These are phyloP conservation scores for Leccinum rimulosum DNA, from an alignment of 768 basidiomycete species.

Conservation along the genomic window DNA sequence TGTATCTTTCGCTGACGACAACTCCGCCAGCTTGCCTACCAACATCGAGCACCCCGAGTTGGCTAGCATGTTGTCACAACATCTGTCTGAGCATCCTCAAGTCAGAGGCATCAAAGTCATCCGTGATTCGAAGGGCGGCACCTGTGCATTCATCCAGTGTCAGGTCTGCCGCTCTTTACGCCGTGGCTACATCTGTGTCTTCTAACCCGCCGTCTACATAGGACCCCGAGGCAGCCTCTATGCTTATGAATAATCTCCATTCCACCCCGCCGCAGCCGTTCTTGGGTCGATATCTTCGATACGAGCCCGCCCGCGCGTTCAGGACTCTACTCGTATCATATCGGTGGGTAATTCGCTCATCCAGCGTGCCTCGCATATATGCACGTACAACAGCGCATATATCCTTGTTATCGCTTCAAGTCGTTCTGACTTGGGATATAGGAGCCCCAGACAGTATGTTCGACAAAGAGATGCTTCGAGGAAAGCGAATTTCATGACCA, in stretches of 20 bases:
- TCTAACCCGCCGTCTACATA: conserved; percentile 24
- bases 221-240: conserved; percentile 56
- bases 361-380: conserved; percentile 10
- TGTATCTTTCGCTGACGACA: conserved; percentile 8
- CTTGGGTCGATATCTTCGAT: conserved; percentile 71
- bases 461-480: conserved; percentile 16
- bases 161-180: conserved; percentile 46
- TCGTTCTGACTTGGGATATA: conserved; percentile 10
- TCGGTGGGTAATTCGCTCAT: conserved; percentile 40
- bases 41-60: conserved; percentile 66
- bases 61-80: conserved; percentile 55
- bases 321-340: conserved; percentile 75
- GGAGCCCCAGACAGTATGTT: conserved; percentile 23
- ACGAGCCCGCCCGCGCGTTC: conserved; percentile 74
- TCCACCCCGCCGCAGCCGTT: conserved; percentile 57
- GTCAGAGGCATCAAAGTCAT: conserved; percentile 70
- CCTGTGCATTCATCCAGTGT: conserved; percentile 86
- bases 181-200: not conserved
- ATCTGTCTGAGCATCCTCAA: conserved; percentile 63
- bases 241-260: conserved; percentile 59
- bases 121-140: conserved; percentile 71
- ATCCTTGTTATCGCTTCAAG: conserved; percentile 8
- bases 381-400: conserved; percentile 20
- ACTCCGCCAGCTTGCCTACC: conserved; percentile 56
- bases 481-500: conserved; percentile 12